Evolutionary conservation across 257 asterid genomes (phyloP), one percentile per base, ranked within the genome.

Genomic region (Buddleja alternifolia): DNA sequence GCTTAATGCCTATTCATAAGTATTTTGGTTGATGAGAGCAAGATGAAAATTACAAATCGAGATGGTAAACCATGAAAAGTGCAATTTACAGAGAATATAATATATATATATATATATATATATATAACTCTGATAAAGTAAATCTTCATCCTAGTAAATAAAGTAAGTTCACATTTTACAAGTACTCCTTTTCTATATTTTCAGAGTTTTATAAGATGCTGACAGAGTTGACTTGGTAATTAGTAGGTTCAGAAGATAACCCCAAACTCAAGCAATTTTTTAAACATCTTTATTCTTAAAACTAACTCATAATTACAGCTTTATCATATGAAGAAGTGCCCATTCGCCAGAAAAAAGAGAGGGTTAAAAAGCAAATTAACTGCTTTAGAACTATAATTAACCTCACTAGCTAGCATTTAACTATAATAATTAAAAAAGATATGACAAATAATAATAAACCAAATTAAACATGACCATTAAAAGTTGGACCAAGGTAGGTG

Each of bases 211-310:
- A 73, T 51, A 41, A 66, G 55, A 9, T 11, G 69, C 51, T 7
- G n/a, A 44, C 61, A 50, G n/a, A n/a, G 77, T 72, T 73, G 79
- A 80, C 79, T 51, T 39, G 16, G 75, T 23, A 69, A 62, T 29
- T 29, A 29, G 24, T 46, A 21, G 29, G 34, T 48, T 59, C 41
- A 42, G 42, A 67, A 55, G 62, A 12, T 73, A 77, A 65, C 78
- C 72, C 54, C 67, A 63, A 69, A 20, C 14, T 55, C 20, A 61
- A 60, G 66, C 66, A 74, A 75, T 72, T 67, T 44, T 51, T 70
- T 57, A 41, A 37, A 17, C 55, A 29, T 57, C 29, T 34, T 41
- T 23, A 21, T 46, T 8, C 21, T 51, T 53, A 15, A 57, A 3
- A 6, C 55, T 58, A 59, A 41, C 60, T 60, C 70, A 67, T 20